Evolutionary conservation across 441 rosid species (phyloP).

Genomic region (Populus hybrid): DNA sequence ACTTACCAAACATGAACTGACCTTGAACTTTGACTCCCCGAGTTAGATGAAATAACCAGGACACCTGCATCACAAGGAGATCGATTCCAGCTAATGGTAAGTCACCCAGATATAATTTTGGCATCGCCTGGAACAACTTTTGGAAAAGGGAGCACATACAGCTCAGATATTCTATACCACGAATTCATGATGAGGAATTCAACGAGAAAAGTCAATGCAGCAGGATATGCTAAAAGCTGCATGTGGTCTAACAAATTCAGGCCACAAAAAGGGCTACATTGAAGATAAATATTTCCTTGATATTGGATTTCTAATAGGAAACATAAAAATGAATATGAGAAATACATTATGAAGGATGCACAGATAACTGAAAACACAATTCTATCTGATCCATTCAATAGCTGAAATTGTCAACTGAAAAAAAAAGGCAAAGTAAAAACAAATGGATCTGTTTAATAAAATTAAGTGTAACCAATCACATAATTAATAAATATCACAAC

Average conservation of each 20-base stretch:
- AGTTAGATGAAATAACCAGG: not conserved
- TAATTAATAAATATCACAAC: not conserved
- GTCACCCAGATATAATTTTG: not conserved
- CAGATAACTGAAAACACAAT: not conserved
- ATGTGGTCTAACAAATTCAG: not conserved
- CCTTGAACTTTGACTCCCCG: not conserved
- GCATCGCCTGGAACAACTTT: not conserved
- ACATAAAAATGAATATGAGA: not conserved
- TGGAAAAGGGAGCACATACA: not conserved
- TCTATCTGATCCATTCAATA: not conserved
- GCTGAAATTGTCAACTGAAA: not conserved
- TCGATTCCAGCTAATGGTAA: not conserved
- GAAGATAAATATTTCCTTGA: slow-evolving; percentile 34
- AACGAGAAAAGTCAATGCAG: not conserved
- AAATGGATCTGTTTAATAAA: not conserved
- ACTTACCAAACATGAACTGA: not conserved
- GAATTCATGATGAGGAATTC: not conserved
- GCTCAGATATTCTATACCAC: not conserved
- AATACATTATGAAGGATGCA: not conserved
- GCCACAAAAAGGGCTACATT: not conserved
- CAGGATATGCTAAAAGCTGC: not conserved
- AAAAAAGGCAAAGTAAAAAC: not conserved
- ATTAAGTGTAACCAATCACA: not conserved
- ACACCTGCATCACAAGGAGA: not conserved
- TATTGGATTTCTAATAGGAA: not conserved